Evolutionary conservation across 225 moss, liverwort and hornwort genomes (phyloP).

Genomic region (Rhytidiadelphus loreus): DNA sequence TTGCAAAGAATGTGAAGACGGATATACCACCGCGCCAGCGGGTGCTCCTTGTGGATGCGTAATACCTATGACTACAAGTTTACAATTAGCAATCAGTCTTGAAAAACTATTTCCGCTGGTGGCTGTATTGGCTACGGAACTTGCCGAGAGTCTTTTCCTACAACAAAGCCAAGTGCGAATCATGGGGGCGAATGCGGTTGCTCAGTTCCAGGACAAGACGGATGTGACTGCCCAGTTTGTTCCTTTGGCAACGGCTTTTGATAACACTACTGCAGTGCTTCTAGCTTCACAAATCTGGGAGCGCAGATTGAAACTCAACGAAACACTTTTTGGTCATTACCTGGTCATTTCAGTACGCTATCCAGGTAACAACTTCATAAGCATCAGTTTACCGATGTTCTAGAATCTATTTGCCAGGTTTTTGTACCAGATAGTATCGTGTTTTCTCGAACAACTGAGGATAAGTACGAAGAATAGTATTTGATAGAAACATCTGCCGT

Average conservation of each 20-base stretch:
- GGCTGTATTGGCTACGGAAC: conserved; percentile 51
- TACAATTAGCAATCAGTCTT: conserved; percentile 49
- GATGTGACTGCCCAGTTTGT: conserved; percentile 54
- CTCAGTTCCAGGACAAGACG: conserved; percentile 45
- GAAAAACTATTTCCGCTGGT: conserved; percentile 49
- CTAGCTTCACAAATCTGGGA: conserved; percentile 75
- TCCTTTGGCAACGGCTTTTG: conserved; percentile 65
- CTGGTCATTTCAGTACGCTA: conserved; percentile 55
- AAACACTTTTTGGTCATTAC: conserved; percentile 70
- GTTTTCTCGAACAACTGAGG: background rate
- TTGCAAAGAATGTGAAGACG: conserved; percentile 46
- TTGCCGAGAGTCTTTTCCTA: conserved; percentile 48
- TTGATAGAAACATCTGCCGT: background rate
- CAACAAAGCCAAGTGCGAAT: conserved; percentile 69
- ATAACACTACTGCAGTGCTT: conserved; percentile 56
- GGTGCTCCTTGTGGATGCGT: conserved; percentile 62
- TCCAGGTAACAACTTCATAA: conserved; percentile 40
- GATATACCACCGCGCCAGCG: conserved; percentile 37
- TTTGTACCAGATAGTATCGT: background rate
- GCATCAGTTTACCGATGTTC: background rate
- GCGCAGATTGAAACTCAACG: conserved; percentile 45
- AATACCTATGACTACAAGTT: conserved; percentile 41
- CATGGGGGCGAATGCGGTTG: conserved; percentile 46
- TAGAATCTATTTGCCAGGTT: background rate
- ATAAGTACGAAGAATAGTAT: background rate